Evolutionary conservation across 768 basidiomycete genomes (phyloP).

Genomic region (Mycena filopes): DNA sequence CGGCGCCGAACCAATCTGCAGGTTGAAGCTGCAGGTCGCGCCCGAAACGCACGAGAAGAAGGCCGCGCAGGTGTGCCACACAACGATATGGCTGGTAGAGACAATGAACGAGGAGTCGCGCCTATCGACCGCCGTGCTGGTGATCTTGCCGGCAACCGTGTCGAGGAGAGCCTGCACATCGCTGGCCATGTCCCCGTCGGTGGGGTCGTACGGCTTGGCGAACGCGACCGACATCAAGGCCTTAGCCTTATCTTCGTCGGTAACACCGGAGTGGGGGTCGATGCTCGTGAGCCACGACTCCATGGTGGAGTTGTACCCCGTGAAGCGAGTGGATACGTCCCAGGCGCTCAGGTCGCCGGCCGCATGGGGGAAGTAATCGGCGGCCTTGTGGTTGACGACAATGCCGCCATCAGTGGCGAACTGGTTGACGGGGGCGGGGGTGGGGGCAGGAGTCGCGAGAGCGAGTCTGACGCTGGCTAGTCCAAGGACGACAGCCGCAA

Average conservation of each 20-base stretch:
- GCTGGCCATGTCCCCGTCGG: constrained; percentile 3
- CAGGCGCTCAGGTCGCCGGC: constrained; percentile 15
- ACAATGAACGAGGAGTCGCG: constrained; percentile 13
- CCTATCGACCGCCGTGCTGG: constrained; percentile 10
- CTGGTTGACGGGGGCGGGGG: constrained; percentile 4
- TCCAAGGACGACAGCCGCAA: constrained; percentile 12
- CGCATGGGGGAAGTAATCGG: constrained; percentile 15
- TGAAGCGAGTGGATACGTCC: constrained; percentile 17
- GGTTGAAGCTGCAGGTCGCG: constrained; percentile 14
- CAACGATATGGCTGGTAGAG: constrained; percentile 9
- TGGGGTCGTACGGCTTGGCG: constrained; percentile 16
- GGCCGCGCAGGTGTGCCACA: constrained; percentile 10
- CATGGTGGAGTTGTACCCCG: constrained; percentile 19
- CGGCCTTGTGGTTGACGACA: constrained; percentile 13
- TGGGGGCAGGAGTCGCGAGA: constrained; percentile 11
- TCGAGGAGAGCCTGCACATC: constrained; percentile 16
- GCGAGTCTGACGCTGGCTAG: constrained; percentile 16
- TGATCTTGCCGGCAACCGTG: constrained; percentile 13
- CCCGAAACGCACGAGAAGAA: constrained; percentile 19
- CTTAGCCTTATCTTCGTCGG: constrained; percentile 12
- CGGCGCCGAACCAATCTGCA: constrained; percentile 13
- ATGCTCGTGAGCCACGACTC: constrained; percentile 19
- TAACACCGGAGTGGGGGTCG: constrained; percentile 14
- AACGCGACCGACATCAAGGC: constrained; percentile 15
- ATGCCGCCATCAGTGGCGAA: constrained; percentile 21